Evolutionary conservation across 163 green algal species (phyloP), one percentile per base, ranked within the genome.

Genomic region (Chlamydomonas reinhardtii): DNA sequence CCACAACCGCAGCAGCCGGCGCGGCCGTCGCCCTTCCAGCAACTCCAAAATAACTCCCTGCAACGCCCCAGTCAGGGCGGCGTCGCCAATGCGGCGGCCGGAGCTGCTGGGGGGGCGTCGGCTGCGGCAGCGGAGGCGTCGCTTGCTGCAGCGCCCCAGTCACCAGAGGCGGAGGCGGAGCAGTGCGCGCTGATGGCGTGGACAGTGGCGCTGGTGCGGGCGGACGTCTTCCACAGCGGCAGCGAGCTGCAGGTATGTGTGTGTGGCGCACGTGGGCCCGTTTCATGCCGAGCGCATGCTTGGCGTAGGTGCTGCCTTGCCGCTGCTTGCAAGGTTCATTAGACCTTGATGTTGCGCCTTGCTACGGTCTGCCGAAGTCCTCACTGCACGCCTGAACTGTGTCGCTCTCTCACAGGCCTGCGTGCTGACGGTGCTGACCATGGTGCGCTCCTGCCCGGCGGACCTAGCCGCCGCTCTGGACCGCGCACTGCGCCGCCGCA

Each of bases 171-270:
- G 79, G 68, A 72, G 24, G 31, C 56, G 17, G 68, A 24, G 56
- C 68, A 77, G 69, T 34, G 24, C 4, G 73, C 68, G 5, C 52
- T 85, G 0, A 72, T 85, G 79, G 79, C 79, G 0, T 85, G 79
- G 79, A 77, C 79, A 2, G 68, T 70, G 52, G 79, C 79, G 79
- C 52, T 85, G 48, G 79, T 85, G 32, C 79, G 68, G 20, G 79
- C 79, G 2, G 79, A 85, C 34, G 79, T 85, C 6, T 85, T 85
- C 69, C 79, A 85, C 43, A 78, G 69, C 69, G 73, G 39, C 29
- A 73, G 54, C 54, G 79, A 85, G 5, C 48, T 85, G 68, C 78
- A 85, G 78, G 78, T 85, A 25, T 11, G 48, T 16, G 39, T 11
- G 6, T 31, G n/a, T n/a, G n/a, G n/a, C n/a, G n/a, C n/a, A n/a